Evolutionary conservation across 345 rosid genomes (phyloP), one percentile per base, ranked within the genome.

Genomic region (Streptanthus diversifolius): DNA sequence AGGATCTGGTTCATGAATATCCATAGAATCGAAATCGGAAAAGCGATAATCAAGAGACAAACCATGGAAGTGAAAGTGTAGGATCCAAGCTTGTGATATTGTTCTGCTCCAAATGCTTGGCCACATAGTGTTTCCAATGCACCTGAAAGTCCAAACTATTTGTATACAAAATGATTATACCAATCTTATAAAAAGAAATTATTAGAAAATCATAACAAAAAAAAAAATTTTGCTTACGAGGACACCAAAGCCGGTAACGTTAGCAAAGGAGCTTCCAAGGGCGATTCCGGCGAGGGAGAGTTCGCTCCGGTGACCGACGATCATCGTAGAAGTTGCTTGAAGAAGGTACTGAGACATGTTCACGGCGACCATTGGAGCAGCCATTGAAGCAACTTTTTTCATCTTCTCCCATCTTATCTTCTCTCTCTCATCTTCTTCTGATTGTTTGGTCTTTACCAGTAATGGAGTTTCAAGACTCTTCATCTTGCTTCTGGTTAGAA

Each of bases 121-220:
- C 97, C 96, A 60, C 88, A 81, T 61, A 93, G 68, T n/a, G 97
- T 93, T 73, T 93, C 97, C 68, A 89, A 43, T 53, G 92, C 90
- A 78, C 90, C 82, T 11, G 97, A 79, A 84, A 91, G 84, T 27
- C 97, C 96, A 68, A 68, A 73, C 82, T 79, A 7, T 63, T 49
- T 52, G 27, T 33, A 45, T 52, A 67, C 63, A 69, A 45, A 0
- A 21, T 15, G 45, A 35, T 2, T 49, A 4, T 7, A 24, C 3
- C 1, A 35, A 36, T 4, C 14, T 17, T 10, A 51, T 12, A 11
- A 0, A 2, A 25, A 18, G 1, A 11, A 35, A 12, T 56, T 5
- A 25, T 35, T 22, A 7, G 7, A 11, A 35, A 33, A 8, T 17
- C n/a, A 57, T 8, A 43, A 22, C 1, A 5, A 19, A 21, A 12